These are phyloP conservation scores for Schizothecium vesticola DNA, from an alignment of 495 filamentous ascomycete genomes.

Conservation along the genomic window DNA sequence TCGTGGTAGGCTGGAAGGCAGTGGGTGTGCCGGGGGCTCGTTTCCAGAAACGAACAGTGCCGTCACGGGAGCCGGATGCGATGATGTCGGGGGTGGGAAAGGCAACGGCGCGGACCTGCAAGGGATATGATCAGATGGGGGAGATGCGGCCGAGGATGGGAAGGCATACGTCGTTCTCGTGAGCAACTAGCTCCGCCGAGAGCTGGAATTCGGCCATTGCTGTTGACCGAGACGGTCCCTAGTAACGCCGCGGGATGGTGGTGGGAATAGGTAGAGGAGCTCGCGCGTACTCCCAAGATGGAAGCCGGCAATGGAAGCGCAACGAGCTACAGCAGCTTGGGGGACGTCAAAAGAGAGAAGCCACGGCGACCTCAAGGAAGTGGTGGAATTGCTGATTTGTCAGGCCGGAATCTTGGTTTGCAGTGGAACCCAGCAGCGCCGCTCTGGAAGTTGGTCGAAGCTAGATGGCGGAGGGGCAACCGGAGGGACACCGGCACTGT, in stretches of 20 bases:
- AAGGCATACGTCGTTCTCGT: slow-evolving; percentile 73
- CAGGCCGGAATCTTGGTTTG: slow-evolving; percentile 1
- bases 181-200: slow-evolving; percentile 71
- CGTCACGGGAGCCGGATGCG: slow-evolving; percentile 84
- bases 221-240: background rate
- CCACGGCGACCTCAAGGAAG: background rate
- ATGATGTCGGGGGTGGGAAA: slow-evolving; percentile 70
- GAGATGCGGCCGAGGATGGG: slow-evolving; percentile 13
- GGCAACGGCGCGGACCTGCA: slow-evolving; percentile 78
- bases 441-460: slow-evolving; percentile 21
- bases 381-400: slow-evolving; percentile 13
- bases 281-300: background rate
- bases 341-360: background rate
- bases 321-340: background rate
- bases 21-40: slow-evolving; percentile 54
- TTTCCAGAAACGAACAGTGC: slow-evolving; percentile 84
- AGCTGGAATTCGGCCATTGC: slow-evolving; percentile 64
- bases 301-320: background rate
- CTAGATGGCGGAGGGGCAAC: slow-evolving; percentile 5
- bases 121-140: slow-evolving; percentile 14
- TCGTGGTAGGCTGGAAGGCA: slow-evolving; percentile 61
- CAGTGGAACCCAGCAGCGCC: background rate
- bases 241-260: slow-evolving; percentile 4
- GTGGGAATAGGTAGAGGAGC: background rate
- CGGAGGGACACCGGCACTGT: background rate